Base-by-base conservation (phyloP, 1,284 basidiomycete genomes). In the Malassezia vespertilionis region DNA sequence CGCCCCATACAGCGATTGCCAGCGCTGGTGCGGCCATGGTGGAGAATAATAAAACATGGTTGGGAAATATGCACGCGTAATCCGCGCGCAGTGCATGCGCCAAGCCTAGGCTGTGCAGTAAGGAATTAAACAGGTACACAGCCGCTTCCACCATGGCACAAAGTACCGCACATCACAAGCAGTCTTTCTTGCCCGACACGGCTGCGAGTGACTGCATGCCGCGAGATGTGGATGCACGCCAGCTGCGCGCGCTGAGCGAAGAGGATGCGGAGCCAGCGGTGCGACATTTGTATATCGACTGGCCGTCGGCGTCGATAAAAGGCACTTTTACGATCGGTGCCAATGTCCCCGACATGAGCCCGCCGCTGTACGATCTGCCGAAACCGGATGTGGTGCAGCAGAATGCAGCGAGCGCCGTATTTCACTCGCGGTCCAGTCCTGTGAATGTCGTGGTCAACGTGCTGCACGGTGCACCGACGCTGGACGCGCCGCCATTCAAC, bases 251-350 rank as follows among this genome's bases (percentile, higher is more conserved):
- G 26, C 20, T 43, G 7, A 12, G 14, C 24, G 6, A 33, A 21
- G 40, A 48, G 20, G 46, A 42, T 9, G 20, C 31, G 8, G 46
- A 49, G 12, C 40, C 41, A 35, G 42, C 48, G 2, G 43, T 51
- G 37, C 50, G 56, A n/a, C 60, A 63, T 38, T 46, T 63, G 30
- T 48, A 47, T 34, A 58, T 63, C 40, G 58, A 60, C 36, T 63
- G 60, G 60, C 60, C 60, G 5, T 49, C 51, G 18, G 40, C 53
- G 0, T 50, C 58, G n/a, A 61, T 64, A 56, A 61, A 61, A 24
- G 60, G 60, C 44, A 45, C 41, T n/a, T 48, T 53, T 14, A 42
- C 53, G 4, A 61, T 64, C 28, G 61, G 61, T 0, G 44, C 57
- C 3, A 51, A 51, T 4, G 54, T 56, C 5, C 54, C 48, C 2